phyloP scores from a whole-genome alignment of 129 eudicot genomes.

The Gnaphalium uliginosum region DNA sequence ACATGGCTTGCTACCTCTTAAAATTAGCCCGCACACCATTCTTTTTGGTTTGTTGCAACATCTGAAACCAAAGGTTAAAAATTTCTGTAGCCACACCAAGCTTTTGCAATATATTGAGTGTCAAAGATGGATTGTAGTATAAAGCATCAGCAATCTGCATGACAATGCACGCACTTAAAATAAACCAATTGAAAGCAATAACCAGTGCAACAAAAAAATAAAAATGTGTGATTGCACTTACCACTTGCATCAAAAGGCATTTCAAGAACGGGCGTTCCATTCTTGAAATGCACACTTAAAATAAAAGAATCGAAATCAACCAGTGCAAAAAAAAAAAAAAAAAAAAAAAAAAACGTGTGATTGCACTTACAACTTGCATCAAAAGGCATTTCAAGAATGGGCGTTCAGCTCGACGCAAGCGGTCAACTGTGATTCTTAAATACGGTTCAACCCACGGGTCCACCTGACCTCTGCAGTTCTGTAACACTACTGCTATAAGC shows the following conservation, averaged over 20 bases:
- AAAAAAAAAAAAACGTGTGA: neutral
- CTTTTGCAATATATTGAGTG: slow-evolving; percentile 79
- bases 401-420: slow-evolving; percentile 64
- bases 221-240: slow-evolving; percentile 35
- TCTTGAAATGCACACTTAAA: too few relatives aligned
- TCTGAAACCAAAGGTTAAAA: slow-evolving; percentile 91
- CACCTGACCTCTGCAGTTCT: slow-evolving; percentile 87
- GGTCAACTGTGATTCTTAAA: slow-evolving; percentile 69
- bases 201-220: neutral
- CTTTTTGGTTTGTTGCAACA: slow-evolving; percentile 86
- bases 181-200: neutral
- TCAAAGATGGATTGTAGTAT: slow-evolving; percentile 69
- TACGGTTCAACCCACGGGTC: slow-evolving; percentile 97
- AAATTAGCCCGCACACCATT: slow-evolving; percentile 73
- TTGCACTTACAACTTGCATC: slow-evolving; percentile 80
- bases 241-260: slow-evolving; percentile 88
- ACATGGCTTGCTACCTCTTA: slow-evolving; percentile 55
- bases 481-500: slow-evolving; percentile 86
- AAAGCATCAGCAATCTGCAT: slow-evolving; percentile 85
- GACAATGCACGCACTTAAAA: slow-evolving; percentile 1
- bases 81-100: slow-evolving; percentile 87
- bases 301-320: too few relatives aligned
- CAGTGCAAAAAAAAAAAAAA: too few relatives aligned
- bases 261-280: slow-evolving; percentile 68
- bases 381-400: slow-evolving; percentile 76